Evolutionary conservation across 495 filamentous ascomycete species (phyloP), one percentile per base, ranked within the genome.

Genomic region (Talaromyces nanjingensis): DNA sequence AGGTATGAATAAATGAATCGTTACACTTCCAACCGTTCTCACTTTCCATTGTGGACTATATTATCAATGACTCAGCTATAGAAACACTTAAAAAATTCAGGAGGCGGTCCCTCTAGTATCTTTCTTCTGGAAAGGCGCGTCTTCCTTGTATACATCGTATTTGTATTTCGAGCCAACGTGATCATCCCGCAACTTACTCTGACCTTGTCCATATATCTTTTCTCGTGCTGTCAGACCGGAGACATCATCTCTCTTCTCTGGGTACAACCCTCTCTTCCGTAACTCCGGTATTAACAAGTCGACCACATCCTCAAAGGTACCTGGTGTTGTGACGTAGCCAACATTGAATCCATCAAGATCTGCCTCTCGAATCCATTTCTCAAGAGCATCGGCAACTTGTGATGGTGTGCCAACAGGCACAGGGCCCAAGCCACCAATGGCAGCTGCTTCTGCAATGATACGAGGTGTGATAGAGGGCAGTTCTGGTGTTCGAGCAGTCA

Each of bases 281-380:
- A 88, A 70, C 70, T 87, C 86, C 1, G 86, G 86, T 14, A 88
- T 65, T 18, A 89, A 70, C 20, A 85, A 68, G 59, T 87, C 83
- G 58, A 85, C 77, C n/a, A 87, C 75, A 64, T 87, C 86, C 64
- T 83, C 77, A 72, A 89, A 89, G 1, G 83, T 84, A 22, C 82
- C 81, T 0, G 86, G 87, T 62, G 81, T 84, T 31, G 82, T 81
- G 1, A 82, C 81, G 69, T 80, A 74, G 31, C 64, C 75, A 54
- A 86, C 65, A 67, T 86, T 87, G 67, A 87, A 86, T 9, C 84
- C 85, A 72, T 87, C 86, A n/a, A 87, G 63, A 64, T 85, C 84
- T 1, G 79, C 83, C 61, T 84, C 84, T 2, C 74, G 64, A 11
- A 84, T 68, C 86, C 85, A 88, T 14, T 74, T 73, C 68, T 86